Base-by-base conservation (phyloP, 2,329 filamentous ascomycete species). In the Exophiala spinifera region DNA sequence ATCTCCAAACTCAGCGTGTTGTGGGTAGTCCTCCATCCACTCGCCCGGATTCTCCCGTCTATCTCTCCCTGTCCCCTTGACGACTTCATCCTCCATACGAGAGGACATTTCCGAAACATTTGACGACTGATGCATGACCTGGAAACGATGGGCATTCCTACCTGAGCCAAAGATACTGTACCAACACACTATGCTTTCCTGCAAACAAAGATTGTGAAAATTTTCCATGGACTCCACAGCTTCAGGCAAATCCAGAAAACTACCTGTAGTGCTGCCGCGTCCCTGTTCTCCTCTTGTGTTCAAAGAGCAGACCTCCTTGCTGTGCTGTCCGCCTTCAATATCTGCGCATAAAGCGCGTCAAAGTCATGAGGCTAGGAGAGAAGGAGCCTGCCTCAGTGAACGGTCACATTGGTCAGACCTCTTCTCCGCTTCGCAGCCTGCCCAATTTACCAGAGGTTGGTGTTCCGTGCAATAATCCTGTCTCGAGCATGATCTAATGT, bases 211-310 rank as follows among this genome's bases (percentile, higher is more conserved):
- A 46, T 53, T 55, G 19, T 60, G 46, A 55, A 57, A 49, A 48
- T 46, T 60, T 60, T 60, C 57, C 51, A 60, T 60, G 57, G 57
- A 60, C 55, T 50, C 54, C 57, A 49, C 43, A 57, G 49, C 31
- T 33, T 43, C 50, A 25, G 20, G 46, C 51, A 44, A 33, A 46
- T 37, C 46, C 28, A 45, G 23, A 43, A 56, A 47, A 47, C 40
- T 33, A 47, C 52, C 48, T 52, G 49, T 31, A 51, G 55, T 57
- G 34, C 52, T 51, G 21, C 55, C 52, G 28, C 46, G 15, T 50
- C 46, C 23, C 40, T 49, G 49, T 21, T 46, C 31, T 28, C 37
- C 44, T 15, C 39, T 37, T 37, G 28, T 8, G 21, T 45, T n/a
- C 19, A 46, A 37, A 53, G 37, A 21, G 21, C 31, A 31, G 45